Evolutionary conservation across 768 basidiomycete species (phyloP).

Genomic region (Lactifluus volemus): DNA sequence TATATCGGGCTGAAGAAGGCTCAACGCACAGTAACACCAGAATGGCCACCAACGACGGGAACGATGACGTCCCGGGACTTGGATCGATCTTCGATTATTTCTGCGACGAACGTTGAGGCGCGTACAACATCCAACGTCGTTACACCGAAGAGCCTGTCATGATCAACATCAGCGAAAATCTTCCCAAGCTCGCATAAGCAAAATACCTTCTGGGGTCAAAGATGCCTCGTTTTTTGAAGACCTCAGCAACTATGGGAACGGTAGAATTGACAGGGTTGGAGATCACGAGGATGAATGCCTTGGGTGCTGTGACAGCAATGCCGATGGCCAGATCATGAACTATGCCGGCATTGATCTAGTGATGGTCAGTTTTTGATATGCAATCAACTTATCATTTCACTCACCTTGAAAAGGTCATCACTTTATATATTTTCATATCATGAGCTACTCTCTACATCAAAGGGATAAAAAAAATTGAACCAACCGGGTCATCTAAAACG

Average conservation of each 20-base stretch:
- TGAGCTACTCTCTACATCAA: background rate
- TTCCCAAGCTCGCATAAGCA: background rate
- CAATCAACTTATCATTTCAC: conserved; percentile 4
- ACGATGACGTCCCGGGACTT: conserved; percentile 57
- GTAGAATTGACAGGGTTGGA: conserved; percentile 99
- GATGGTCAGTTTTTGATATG: conserved; percentile 5
- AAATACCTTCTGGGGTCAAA: conserved; percentile 85
- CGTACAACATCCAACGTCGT: conserved; percentile 97
- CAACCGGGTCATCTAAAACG: conserved; percentile 42
- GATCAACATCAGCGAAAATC: background rate
- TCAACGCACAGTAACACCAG: conserved; percentile 69
- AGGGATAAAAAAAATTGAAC: conserved; percentile 12
- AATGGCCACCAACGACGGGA: conserved; percentile 93
- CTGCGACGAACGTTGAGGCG: conserved; percentile 91
- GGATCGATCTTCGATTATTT: conserved; percentile 58
- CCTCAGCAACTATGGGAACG: conserved; percentile 92
- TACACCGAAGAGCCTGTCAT: conserved; percentile 82
- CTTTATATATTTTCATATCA: conserved; percentile 32
- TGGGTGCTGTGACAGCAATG: conserved; percentile 74
- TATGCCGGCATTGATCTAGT: conserved; percentile 95
- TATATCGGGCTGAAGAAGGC: background rate
- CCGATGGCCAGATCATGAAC: conserved; percentile 88
- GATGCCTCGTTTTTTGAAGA: conserved; percentile 86
- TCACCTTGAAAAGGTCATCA: conserved; percentile 92
- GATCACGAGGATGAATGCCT: conserved; percentile 91